These are phyloP conservation scores for Chlorella sp. DNA, from an alignment of 139 green algal species.

Conservation along the genomic window DNA sequence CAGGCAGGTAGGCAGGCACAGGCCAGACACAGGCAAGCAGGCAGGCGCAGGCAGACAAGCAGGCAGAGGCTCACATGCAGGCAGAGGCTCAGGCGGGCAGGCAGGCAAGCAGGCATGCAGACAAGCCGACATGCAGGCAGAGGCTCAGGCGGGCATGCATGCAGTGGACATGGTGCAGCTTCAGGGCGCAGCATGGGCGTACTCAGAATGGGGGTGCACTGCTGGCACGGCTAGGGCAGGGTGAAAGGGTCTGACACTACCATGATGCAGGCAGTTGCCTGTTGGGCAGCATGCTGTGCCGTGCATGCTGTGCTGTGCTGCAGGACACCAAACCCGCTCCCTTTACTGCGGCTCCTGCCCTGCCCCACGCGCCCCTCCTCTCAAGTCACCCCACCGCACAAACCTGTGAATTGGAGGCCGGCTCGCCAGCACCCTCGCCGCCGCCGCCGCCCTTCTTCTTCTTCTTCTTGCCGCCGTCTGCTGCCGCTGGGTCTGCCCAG, in stretches of 20 bases:
- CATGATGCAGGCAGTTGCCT: too few species aligned
- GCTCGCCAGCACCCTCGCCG: neutral
- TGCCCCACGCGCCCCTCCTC: neutral
- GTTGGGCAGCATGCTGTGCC: too few species aligned
- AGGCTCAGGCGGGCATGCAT: too few species aligned
- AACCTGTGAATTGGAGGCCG: neutral
- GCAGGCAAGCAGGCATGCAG: neutral
- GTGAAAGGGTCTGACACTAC: too few species aligned
- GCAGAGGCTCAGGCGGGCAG: neutral
- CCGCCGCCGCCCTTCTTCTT: slow-evolving; percentile 42
- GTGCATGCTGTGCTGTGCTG: too few species aligned
- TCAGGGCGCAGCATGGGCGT: too few species aligned
- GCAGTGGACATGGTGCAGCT: too few species aligned
- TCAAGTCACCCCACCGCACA: neutral
- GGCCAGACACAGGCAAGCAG: neutral
- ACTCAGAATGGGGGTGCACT: too few species aligned
- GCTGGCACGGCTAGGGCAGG: too few species aligned
- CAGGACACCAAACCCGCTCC: too few species aligned
- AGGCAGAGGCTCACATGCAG: neutral
- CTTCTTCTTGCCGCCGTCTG: slow-evolving; percentile 64
- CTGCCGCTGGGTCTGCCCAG: slow-evolving; percentile 51
- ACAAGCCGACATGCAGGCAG: neutral
- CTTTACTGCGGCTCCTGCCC: neutral
- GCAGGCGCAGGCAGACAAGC: neutral
- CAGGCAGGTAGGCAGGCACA: too few species aligned